These are phyloP conservation scores for Coniophora puteana DNA, from an alignment of 1,284 basidiomycete genomes.

Conservation along the genomic window DNA sequence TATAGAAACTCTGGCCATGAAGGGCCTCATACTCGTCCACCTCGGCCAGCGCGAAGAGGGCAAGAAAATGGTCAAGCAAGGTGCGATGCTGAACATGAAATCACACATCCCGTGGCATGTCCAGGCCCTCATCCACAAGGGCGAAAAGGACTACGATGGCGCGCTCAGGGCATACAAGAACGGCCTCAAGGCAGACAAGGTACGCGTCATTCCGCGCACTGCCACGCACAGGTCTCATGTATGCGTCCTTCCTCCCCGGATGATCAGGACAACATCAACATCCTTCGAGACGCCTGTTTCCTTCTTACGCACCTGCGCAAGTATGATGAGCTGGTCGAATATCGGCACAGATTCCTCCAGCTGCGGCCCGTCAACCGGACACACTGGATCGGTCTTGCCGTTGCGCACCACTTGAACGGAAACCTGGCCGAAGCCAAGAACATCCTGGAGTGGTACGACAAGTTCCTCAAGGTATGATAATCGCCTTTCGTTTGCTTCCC, in stretches of 20 bases:
- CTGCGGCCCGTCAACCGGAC: slow-evolving; percentile 82
- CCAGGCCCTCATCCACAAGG: slow-evolving; percentile 89
- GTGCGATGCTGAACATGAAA: slow-evolving; percentile 83
- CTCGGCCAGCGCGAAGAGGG: slow-evolving; percentile 85
- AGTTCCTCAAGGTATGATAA: slow-evolving; percentile 50
- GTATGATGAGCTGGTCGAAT: slow-evolving; percentile 79
- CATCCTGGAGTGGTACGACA: slow-evolving; percentile 69
- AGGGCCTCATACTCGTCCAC: slow-evolving; percentile 83
- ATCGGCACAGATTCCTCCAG: slow-evolving; percentile 77
- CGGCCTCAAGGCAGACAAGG: slow-evolving; percentile 87
- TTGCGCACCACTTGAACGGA: slow-evolving; percentile 86
- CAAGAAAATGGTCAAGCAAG: slow-evolving; percentile 83
- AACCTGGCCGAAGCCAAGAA: slow-evolving; percentile 71
- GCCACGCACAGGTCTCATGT: not conserved
- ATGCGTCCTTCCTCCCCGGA: slow-evolving; percentile 6
- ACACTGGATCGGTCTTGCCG: slow-evolving; percentile 89
- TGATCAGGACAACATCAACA: slow-evolving; percentile 86
- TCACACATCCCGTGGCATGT: slow-evolving; percentile 99
- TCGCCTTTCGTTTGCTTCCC: not conserved
- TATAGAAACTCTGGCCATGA: slow-evolving; percentile 91
- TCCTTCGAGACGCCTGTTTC: slow-evolving; percentile 88
- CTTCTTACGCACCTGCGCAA: slow-evolving; percentile 90
- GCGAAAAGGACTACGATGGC: slow-evolving; percentile 88
- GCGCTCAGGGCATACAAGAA: slow-evolving; percentile 82
- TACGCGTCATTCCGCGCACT: slow-evolving; percentile 34